Conservation (phyloP, 78 protist genomes). For the Dictyostelium brefeldianum region DNA sequence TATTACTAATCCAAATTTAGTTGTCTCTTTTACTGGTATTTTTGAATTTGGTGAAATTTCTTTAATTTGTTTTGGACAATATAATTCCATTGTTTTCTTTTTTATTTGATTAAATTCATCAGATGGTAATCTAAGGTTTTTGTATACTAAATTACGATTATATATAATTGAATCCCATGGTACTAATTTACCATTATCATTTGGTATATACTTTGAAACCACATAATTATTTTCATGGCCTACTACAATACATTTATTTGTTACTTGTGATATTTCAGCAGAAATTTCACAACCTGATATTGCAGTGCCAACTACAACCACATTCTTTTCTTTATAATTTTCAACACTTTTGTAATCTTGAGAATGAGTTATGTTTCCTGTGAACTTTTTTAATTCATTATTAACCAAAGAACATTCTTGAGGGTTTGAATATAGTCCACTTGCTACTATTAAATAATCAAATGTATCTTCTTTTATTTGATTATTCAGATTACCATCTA, state of each 20-base stretch:
- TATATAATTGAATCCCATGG: not conserved
- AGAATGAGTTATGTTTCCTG: not conserved
- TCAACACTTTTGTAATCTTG: not conserved
- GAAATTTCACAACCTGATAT: conserved; percentile 7
- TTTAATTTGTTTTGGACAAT: conserved; percentile 2
- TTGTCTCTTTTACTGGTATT: not conserved
- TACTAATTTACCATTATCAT: not conserved
- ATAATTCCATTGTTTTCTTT: not conserved
- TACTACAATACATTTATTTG: not conserved
- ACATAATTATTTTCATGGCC: not conserved
- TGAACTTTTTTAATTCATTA: not conserved
- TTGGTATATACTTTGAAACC: no score
- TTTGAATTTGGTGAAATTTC: not conserved
- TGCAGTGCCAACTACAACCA: not conserved
- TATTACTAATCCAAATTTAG: not conserved
- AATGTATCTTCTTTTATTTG: not conserved
- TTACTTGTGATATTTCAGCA: not conserved
- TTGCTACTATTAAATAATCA: not conserved
- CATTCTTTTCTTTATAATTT: not conserved
- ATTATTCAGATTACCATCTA: not conserved
- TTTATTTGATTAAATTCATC: not conserved
- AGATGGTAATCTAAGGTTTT: not conserved
- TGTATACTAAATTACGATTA: not conserved
- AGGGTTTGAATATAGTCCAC: not conserved
- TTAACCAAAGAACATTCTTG: not conserved